Conservation (phyloP, 148 eudicot genomes). For the Rhododendron henanense region DNA sequence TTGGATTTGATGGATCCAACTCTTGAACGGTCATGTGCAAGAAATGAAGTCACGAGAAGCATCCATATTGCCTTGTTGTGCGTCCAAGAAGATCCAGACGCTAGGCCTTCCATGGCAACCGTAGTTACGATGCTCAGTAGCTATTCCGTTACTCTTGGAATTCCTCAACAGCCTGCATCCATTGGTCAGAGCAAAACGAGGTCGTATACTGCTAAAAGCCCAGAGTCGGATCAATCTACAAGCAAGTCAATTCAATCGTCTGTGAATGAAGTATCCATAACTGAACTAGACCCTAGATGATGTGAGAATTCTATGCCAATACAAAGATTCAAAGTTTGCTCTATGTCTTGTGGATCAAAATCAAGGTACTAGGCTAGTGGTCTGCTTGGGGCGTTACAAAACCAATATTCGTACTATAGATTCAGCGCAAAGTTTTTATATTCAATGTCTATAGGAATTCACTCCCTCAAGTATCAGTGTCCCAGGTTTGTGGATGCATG, state of each 20-base stretch:
- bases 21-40: conserved; percentile 12
- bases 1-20: conserved; percentile 27
- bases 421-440: too few relatives aligned
- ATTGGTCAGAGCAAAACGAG: not conserved
- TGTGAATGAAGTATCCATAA: not conserved
- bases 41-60: conserved; percentile 34
- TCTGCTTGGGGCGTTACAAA: too few relatives aligned
- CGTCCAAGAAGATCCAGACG: conserved; percentile 29
- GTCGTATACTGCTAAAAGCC: not conserved
- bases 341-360: conserved; percentile 2
- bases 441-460: too few relatives aligned
- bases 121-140: conserved; percentile 26
- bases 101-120: conserved; percentile 38
- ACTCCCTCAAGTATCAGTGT: too few relatives aligned
- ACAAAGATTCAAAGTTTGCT: too few relatives aligned
- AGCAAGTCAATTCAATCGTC: not conserved
- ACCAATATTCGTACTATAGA: too few relatives aligned
- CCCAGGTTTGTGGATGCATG: too few relatives aligned
- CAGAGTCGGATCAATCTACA: not conserved
- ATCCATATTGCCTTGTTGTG: conserved; percentile 34
- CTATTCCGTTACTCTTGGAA: conserved; percentile 12
- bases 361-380: too few relatives aligned
- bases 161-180: conserved; percentile 26
- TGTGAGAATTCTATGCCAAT: not conserved
- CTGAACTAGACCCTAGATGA: not conserved